Conservation (phyloP, 2,329 filamentous ascomycete species). For the Mariannaea elegans region DNA sequence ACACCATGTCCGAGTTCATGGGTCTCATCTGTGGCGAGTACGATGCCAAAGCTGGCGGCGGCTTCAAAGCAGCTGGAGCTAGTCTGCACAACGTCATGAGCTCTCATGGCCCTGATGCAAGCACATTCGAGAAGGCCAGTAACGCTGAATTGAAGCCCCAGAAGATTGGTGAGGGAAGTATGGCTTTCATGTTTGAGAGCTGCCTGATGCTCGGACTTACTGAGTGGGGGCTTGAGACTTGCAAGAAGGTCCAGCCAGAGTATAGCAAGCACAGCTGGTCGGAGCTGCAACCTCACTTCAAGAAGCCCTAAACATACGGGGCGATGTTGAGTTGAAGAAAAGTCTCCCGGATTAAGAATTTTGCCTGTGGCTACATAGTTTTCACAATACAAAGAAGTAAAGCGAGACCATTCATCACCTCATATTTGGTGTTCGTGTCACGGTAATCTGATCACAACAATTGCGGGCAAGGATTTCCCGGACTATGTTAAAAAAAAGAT, state of each 20-base stretch:
- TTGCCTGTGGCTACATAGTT: too few relatives aligned
- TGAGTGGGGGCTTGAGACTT: constrained; percentile 73
- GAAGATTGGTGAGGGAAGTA: constrained; percentile 69
- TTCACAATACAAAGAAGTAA: too few relatives aligned
- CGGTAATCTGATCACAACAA: too few relatives aligned
- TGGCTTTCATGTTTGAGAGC: constrained; percentile 77
- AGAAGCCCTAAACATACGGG: constrained; percentile 18
- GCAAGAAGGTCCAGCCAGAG: constrained; percentile 65
- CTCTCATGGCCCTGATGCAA: constrained; percentile 69
- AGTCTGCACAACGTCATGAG: constrained; percentile 77
- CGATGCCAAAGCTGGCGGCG: constrained; percentile 67
- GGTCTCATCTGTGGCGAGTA: constrained; percentile 66
- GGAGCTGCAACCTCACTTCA: constrained; percentile 32
- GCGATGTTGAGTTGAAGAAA: neutral
- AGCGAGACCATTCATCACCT: too few relatives aligned
- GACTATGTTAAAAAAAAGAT: too few relatives aligned
- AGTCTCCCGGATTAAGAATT: too few relatives aligned
- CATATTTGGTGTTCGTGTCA: too few relatives aligned
- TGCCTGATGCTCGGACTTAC: constrained; percentile 76
- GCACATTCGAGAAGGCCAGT: constrained; percentile 64
- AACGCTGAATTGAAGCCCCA: constrained; percentile 62
- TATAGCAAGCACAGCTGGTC: constrained; percentile 83
- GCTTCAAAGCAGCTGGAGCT: constrained; percentile 66
- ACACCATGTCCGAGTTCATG: constrained; percentile 74
- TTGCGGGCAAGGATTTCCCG: too few relatives aligned